A percentile compares a stretch with the other conserved stretches of the same genome.
Evolutionary conservation across 2,329 filamentous ascomycete species (phyloP).

Genomic region (Penicillium corylophilum): DNA sequence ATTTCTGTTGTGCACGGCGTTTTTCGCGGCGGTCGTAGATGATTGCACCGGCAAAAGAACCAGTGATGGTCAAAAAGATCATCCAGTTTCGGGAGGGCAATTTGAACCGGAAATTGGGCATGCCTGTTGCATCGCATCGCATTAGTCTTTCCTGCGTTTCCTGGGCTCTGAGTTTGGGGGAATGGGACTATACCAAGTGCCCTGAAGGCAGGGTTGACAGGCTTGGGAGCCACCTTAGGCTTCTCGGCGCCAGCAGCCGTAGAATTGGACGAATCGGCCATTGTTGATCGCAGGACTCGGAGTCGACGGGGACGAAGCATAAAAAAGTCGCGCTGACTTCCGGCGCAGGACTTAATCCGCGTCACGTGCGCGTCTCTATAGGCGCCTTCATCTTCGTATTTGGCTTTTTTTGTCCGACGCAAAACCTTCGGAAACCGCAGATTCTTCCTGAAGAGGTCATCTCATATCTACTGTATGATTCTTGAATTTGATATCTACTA

Average conservation of each 20-base stretch:
- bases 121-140: conserved; percentile 51
- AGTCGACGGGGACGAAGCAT: neutral
- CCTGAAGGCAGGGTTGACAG: conserved; percentile 68
- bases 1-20: conserved; percentile 78
- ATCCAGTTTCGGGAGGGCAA: conserved; percentile 97
- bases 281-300: conserved; percentile 14
- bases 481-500: neutral
- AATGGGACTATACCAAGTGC: conserved; percentile 58
- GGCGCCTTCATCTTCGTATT: neutral
- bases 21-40: conserved; percentile 93
- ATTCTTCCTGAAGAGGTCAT: neutral
- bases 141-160: conserved; percentile 11
- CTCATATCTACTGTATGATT: neutral
- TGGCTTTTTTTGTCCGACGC: neutral
- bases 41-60: conserved; percentile 74
- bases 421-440: neutral
- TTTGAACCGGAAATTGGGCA: conserved; percentile 78
- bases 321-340: conserved; percentile 20
- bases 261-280: conserved; percentile 40
- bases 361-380: conserved; percentile 15
- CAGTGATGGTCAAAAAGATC: conserved; percentile 83
- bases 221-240: conserved; percentile 42
- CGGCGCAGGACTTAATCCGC: conserved; percentile 14
- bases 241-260: conserved; percentile 39
- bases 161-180: neutral